Conservation (phyloP, 2,329 filamentous ascomycete species). For the Periglandula ipomoeae region DNA sequence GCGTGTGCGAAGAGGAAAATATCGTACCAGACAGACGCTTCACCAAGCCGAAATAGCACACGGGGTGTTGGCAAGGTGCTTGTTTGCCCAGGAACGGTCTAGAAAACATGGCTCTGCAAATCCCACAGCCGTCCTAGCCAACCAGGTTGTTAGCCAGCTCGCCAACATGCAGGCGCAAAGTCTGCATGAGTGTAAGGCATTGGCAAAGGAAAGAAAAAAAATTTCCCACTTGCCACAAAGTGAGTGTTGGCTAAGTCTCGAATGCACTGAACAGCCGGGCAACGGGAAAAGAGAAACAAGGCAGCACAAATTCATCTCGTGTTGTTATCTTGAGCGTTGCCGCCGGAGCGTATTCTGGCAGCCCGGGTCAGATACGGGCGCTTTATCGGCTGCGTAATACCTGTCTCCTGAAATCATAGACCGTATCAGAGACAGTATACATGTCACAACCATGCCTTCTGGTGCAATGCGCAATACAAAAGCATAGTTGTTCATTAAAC, state of each 20-base stretch:
- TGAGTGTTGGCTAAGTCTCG: neutral
- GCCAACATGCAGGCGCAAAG: neutral
- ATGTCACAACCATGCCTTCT: neutral
- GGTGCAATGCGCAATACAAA: neutral
- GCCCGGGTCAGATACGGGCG: no score
- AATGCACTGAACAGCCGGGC: no score
- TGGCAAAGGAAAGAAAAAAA: neutral
- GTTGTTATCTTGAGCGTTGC: neutral
- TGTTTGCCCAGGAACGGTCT: slow-evolving; percentile 1
- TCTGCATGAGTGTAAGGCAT: neutral
- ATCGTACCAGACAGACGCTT: no score
- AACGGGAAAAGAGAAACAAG: neutral
- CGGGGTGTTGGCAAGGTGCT: neutral
- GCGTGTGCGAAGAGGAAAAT: neutral
- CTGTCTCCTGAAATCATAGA: no score
- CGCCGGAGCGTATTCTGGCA: no score
- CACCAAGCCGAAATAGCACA: neutral
- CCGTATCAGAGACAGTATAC: neutral
- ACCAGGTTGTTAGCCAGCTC: neutral
- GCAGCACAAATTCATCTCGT: neutral
- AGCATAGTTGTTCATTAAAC: neutral
- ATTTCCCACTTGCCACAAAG: neutral
- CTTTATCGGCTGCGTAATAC: neutral
- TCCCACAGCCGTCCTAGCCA: neutral
- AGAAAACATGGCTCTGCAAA: neutral